Evolutionary conservation across 2,329 filamentous ascomycete genomes (phyloP).

Genomic region (Thielaviopsis cerberus): DNA sequence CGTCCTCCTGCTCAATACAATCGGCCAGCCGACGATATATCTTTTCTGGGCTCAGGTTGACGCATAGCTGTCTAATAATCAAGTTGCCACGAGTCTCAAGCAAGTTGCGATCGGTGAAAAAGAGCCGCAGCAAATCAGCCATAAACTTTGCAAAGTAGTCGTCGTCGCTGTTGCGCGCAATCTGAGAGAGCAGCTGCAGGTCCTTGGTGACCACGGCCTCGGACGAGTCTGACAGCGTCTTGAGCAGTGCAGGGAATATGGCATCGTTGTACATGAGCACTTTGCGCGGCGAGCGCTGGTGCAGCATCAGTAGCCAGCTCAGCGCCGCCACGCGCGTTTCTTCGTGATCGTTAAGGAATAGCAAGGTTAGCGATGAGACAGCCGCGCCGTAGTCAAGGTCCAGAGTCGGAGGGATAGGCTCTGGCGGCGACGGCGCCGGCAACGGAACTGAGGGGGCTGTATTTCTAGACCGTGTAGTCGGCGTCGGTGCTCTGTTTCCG

Average conservation of each 20-base stretch:
- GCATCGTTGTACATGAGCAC: conserved; percentile 92
- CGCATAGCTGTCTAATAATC: conserved; percentile 86
- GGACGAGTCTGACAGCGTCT: conserved; percentile 86
- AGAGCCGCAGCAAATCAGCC: conserved; percentile 86
- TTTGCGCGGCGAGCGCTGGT: conserved; percentile 82
- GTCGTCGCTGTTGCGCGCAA: conserved; percentile 89
- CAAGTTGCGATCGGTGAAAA: conserved; percentile 80
- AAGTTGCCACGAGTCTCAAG: conserved; percentile 86
- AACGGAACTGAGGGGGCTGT: conserved; percentile 17
- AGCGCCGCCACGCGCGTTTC: conserved; percentile 83
- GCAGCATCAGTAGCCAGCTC: conserved; percentile 94
- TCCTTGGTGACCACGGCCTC: conserved; percentile 93
- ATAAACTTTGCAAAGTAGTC: conserved; percentile 97
- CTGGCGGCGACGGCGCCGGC: neutral
- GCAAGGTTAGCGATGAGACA: conserved; percentile 76
- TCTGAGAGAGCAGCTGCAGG: conserved; percentile 81
- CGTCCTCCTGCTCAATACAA: conserved; percentile 92
- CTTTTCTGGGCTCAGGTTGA: conserved; percentile 79
- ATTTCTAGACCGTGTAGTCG: neutral
- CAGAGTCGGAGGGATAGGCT: neutral
- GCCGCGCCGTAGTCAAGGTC: conserved; percentile 93
- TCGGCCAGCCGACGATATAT: conserved; percentile 93
- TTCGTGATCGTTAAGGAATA: conserved; percentile 94
- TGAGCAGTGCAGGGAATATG: conserved; percentile 86
- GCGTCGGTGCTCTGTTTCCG: conserved; percentile 3